Conservation (phyloP, 202 grass and related monocot genomes). For the Panicum virgatum region DNA sequence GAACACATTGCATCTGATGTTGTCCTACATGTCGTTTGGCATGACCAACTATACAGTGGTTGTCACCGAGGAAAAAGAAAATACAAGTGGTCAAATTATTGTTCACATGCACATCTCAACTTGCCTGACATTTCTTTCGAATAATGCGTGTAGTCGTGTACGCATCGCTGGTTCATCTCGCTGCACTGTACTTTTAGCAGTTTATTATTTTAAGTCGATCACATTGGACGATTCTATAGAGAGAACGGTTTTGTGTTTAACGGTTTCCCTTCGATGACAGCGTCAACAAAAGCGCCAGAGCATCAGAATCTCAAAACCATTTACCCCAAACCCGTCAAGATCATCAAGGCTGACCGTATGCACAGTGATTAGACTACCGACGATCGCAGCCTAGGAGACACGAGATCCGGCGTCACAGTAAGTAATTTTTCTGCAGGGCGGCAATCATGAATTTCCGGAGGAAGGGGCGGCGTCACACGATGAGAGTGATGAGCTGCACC, state of each 20-base stretch:
- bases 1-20: neutral
- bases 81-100: constrained; percentile 27
- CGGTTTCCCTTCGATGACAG: neutral
- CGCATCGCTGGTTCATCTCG: neutral
- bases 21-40: constrained; percentile 25
- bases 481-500: neutral
- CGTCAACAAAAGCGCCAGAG: neutral
- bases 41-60: neutral
- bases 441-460: neutral
- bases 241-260: neutral
- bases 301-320: neutral
- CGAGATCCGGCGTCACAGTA: neutral
- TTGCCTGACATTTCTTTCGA: neutral
- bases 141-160: neutral
- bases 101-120: constrained; percentile 28
- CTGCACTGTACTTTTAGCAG: neutral
- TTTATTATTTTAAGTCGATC: constrained; percentile 13
- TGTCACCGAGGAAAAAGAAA: no score
- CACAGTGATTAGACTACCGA: neutral
- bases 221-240: neutral
- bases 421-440: neutral
- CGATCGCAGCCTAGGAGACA: neutral
- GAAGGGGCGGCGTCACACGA: neutral
- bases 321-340: neutral
- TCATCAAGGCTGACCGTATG: neutral